Evolutionary conservation across 2,329 filamentous ascomycete genomes (phyloP), one percentile per base, ranked within the genome.

Genomic region (Tolypocladium tropicale): DNA sequence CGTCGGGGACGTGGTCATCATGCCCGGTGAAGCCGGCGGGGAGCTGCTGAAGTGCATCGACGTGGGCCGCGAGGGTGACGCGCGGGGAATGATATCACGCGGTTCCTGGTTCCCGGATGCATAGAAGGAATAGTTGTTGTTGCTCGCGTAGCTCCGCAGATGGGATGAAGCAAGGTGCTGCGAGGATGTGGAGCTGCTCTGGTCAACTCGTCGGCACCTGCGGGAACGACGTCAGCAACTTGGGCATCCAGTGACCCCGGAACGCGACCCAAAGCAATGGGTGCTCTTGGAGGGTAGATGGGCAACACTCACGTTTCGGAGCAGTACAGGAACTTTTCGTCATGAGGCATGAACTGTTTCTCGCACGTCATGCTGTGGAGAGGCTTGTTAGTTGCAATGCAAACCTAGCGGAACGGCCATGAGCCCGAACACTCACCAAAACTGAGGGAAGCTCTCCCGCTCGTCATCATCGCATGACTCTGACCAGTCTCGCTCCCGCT

Each of bases 381-480:
- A 49, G 39, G 23, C 56, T 55, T 12, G 32, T 57, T 25, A 59
- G 54, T 41, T 48, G 43, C 16, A 16, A n/a, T 12, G 1, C 25
- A 16, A 30, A n/a, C 16, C 52, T 30, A 52, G n/a, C 28, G 59
- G 48, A 11, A 57, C 53, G 55, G 48, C 56, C 55, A 55, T 60
- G 57, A 52, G 55, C 39, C 54, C 9, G 55, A 61, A 56, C 23
- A 78, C 81, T 57, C 77, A 86, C 83, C 83, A 86, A 65, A 76
- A 85, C 66, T 85, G 82, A 25, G 82, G 82, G 60, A 86, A 85
- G 68, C 78, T 83, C 64, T 85, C 82, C 55, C 80, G 74, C 64
- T 83, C 81, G 55, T 84, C 78, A 54, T 84, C 78, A 54, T 81
- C 77, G 67, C 74, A 80, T 66, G 74, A 75, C 37, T 79, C 77